A percentile compares a stretch with the other conserved stretches of the same genome.
These are phyloP conservation scores for thale cress (Arabidopsis thaliana) DNA, from an alignment of 345 rosid genomes.

Conservation along the genomic window DNA sequence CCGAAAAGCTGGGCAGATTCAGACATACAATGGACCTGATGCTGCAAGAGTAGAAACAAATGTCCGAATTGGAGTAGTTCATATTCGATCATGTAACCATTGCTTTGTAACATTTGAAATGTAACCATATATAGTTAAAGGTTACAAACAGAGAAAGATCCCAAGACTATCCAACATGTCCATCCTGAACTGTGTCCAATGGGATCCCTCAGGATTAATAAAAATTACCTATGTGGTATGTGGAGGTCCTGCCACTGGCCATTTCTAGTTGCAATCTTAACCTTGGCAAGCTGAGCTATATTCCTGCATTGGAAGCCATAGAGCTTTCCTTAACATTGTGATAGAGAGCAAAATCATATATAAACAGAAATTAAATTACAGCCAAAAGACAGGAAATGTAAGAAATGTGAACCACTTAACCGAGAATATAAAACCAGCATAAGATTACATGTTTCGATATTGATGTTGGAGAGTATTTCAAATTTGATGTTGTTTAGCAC, in stretches of 20 bases:
- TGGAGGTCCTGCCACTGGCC: constrained; percentile 77
- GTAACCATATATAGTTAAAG: not conserved
- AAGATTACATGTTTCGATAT: constrained; percentile 18
- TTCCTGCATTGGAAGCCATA: constrained; percentile 58
- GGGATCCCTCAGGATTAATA: constrained; percentile 15
- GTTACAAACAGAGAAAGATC: constrained; percentile 14
- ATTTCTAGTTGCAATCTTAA: constrained; percentile 68
- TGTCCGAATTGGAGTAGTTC: constrained; percentile 10
- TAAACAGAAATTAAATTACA: constrained; percentile 3
- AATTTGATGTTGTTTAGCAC: constrained; percentile 27
- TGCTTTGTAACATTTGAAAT: not conserved
- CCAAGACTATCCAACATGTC: constrained; percentile 32
- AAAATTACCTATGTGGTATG: constrained; percentile 57
- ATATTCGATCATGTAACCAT: constrained; percentile 7
- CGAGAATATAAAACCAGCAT: constrained; percentile 10
- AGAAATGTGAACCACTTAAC: constrained; percentile 14
- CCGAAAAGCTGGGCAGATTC: constrained; percentile 96
- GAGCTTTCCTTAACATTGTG: constrained; percentile 9
- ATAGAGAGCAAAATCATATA: constrained; percentile 1
- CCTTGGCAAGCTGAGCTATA: constrained; percentile 85
- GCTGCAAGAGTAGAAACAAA: constrained; percentile 31
- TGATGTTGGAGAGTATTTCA: not conserved
- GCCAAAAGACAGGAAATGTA: not conserved
- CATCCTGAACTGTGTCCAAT: constrained; percentile 21
- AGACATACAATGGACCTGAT: constrained; percentile 87